A percentile compares a stretch with the other conserved stretches of the same genome.
phyloP scores from a whole-genome alignment of 495 filamentous ascomycete species.

The Hyaloscypha bicolor region DNA sequence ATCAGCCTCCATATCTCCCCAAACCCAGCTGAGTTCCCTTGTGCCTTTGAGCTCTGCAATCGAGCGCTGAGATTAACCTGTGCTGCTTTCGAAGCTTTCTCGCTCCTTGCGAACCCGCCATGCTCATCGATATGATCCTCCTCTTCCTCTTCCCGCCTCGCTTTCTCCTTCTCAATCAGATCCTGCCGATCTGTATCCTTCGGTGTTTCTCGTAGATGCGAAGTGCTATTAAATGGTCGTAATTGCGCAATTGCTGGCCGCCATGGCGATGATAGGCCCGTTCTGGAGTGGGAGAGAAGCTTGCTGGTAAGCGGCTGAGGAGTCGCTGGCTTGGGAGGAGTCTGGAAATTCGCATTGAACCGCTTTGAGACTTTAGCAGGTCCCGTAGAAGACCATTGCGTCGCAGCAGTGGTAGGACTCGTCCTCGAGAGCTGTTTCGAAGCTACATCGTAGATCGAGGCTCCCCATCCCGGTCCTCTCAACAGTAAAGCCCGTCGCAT shows the following conservation, averaged over 20 bases:
- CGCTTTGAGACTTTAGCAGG: slow-evolving; percentile 2
- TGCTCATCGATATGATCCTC: slow-evolving; percentile 28
- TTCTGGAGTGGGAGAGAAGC: slow-evolving; percentile 8
- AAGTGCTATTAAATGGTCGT: slow-evolving; percentile 29
- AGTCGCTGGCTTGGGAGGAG: slow-evolving; percentile 8
- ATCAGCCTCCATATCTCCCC: slow-evolving; percentile 84
- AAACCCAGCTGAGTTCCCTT: slow-evolving; percentile 64
- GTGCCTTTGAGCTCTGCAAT: slow-evolving; percentile 73
- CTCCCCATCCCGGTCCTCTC: slow-evolving; percentile 25
- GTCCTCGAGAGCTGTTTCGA: slow-evolving; percentile 19
- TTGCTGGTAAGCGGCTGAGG: neutral
- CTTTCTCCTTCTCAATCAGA: slow-evolving; percentile 30
- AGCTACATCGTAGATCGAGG: slow-evolving; percentile 19
- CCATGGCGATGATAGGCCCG: slow-evolving; percentile 27
- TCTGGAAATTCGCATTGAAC: slow-evolving; percentile 22
- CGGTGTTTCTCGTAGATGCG: slow-evolving; percentile 24
- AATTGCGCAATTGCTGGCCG: slow-evolving; percentile 30
- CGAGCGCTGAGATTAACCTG: slow-evolving; percentile 88
- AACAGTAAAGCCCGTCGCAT: slow-evolving; percentile 28
- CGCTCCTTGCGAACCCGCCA: slow-evolving; percentile 38
- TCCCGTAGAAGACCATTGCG: neutral
- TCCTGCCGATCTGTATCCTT: slow-evolving; percentile 31
- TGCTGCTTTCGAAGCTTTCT: slow-evolving; percentile 84
- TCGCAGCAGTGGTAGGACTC: neutral
- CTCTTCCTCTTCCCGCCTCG: slow-evolving; percentile 29